Conservation (phyloP, 257 asterid genomes). For the Paulownia fortunei region DNA sequence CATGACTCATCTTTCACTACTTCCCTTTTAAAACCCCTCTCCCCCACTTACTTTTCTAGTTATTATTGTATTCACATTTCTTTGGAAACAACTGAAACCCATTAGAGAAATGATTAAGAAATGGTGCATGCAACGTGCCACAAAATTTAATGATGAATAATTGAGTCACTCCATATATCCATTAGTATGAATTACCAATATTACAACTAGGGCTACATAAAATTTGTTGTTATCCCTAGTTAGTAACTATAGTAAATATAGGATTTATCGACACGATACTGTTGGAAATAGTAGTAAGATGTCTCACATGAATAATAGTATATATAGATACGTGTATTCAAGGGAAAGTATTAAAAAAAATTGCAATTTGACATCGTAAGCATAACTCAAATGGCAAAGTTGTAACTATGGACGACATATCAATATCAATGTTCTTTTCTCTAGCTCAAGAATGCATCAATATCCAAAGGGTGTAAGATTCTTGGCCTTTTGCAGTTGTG, state of each 20-base stretch:
- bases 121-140: slow-evolving; percentile 14
- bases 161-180: not conserved
- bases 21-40: not conserved
- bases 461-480: slow-evolving; percentile 5
- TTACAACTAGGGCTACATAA: slow-evolving; percentile 1
- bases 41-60: slow-evolving; percentile 23
- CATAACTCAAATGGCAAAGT: slow-evolving; percentile 23
- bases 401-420: slow-evolving; percentile 8
- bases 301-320: not conserved
- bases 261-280: slow-evolving; percentile 27
- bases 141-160: slow-evolving; percentile 5
- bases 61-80: slow-evolving; percentile 9
- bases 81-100: not conserved
- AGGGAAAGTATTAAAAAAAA: not conserved
- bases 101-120: not conserved
- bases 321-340: not conserved
- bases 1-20: slow-evolving; percentile 64
- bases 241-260: slow-evolving; percentile 11
- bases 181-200: not conserved
- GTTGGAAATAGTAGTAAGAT: too few species aligned
- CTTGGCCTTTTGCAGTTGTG: slow-evolving; percentile 25
- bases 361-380: slow-evolving; percentile 20
- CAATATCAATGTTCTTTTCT: slow-evolving; percentile 14
- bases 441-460: slow-evolving; percentile 18
- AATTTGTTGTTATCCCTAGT: not conserved